phyloP scores from a whole-genome alignment of 768 basidiomycete genomes.

The Termitomyces sp. region DNA sequence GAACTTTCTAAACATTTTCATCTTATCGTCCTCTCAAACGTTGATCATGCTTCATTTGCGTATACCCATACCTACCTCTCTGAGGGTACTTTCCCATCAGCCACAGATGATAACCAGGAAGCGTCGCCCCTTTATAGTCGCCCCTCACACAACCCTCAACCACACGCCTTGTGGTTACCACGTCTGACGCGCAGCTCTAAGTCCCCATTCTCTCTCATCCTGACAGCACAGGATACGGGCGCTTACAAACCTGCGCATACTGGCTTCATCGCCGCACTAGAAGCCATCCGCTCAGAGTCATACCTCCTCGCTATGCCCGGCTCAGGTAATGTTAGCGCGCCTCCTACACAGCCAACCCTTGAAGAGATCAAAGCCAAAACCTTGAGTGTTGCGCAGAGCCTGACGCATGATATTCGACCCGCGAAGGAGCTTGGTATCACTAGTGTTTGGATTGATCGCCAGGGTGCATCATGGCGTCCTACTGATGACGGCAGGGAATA shows the following conservation, averaged over 20 bases:
- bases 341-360: conserved; percentile 12
- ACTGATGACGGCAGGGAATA: conserved; percentile 23
- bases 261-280: conserved; percentile 49
- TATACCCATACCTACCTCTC: conserved; percentile 56
- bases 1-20: conserved; percentile 60
- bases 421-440: conserved; percentile 52
- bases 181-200: conserved; percentile 35
- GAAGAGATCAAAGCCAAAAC: conserved; percentile 43
- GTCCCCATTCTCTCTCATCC: conserved; percentile 62
- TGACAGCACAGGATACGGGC: conserved; percentile 72
- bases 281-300: conserved; percentile 37
- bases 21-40: conserved; percentile 73
- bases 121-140: conserved; percentile 24
- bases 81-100: conserved; percentile 25
- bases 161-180: conserved; percentile 39
- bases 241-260: conserved; percentile 66
- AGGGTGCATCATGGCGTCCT: conserved; percentile 42
- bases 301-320: conserved; percentile 28
- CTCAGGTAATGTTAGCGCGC: conserved; percentile 9
- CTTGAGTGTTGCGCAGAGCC: conserved; percentile 65
- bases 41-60: conserved; percentile 62
- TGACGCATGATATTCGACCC: conserved; percentile 64
- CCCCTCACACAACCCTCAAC: conserved; percentile 28
- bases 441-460: conserved; percentile 66
- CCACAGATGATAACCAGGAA: conserved; percentile 1